Evolutionary conservation across 2,329 filamentous ascomycete genomes (phyloP), one percentile per base, ranked within the genome.

Genomic region (Alternaria gaisen): DNA sequence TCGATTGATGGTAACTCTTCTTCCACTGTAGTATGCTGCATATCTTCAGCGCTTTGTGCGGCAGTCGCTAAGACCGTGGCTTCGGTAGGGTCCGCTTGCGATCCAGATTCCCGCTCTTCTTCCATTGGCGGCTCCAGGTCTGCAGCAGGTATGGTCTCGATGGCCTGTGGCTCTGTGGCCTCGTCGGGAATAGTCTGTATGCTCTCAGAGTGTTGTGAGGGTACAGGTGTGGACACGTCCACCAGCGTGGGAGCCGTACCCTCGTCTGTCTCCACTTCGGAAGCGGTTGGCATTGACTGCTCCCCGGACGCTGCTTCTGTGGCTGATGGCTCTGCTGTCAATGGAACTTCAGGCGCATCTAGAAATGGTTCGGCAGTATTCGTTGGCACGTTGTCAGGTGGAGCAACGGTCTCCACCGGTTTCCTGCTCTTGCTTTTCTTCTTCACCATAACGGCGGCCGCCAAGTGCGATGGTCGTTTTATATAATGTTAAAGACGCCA

Each of bases 361-460:
- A 68, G 61, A 42, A 63, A 41, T 44, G 64, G 56, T 51, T 76
- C 74, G 53, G 71, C 72, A 22, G 66, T 50, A 20, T 63, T 52
- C 32, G 57, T 46, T 53, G 69, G 60, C 51, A 60, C 71, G 53
- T 63, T 76, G 43, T 63, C 67, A 59, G 73, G 71, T 65, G 72
- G 70, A 57, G 74, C 68, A 24, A 64, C 55, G 61, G 60, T 58
- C 40, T 77, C 75, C 42, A 64, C 66, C 60, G 69, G 68, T 62
- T 77, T 75, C 61, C 72, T 70, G 28, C 63, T 71, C 63, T 74
- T 74, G 58, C 55, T 66, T 60, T 76, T 77, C 64, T 73, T 76
- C 64, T 76, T 77, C 60, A 64, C 70, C 73, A 76, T 77, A 65
- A 59, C 63, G 43, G 53, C 63, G 42, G 53, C 51, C 46, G 63